Evolutionary conservation across 176 grass and related monocot genomes (phyloP).

Genomic region (Carex kokanica): DNA sequence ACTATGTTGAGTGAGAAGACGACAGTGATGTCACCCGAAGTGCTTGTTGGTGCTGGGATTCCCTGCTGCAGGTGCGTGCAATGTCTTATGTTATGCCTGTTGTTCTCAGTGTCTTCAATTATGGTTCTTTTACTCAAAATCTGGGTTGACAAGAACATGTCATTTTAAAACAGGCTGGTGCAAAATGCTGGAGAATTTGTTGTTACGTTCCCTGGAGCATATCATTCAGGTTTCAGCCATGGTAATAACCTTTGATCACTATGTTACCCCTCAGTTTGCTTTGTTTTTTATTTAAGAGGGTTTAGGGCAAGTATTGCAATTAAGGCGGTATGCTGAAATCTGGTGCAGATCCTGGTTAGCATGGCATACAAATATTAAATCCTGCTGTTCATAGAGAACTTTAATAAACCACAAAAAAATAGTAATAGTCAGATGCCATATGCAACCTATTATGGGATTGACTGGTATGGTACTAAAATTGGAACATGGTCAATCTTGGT

Average conservation of each 20-base stretch:
- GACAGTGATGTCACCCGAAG: constrained; percentile 92
- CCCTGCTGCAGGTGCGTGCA: constrained; percentile 93
- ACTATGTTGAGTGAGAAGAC: constrained; percentile 92
- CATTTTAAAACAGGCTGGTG: constrained; percentile 88
- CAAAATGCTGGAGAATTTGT: constrained; percentile 99
- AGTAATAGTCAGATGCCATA: not conserved
- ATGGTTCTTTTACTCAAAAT: constrained; percentile 38
- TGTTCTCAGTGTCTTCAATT: constrained; percentile 28
- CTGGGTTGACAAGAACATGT: constrained; percentile 53
- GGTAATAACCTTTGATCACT: constrained; percentile 44
- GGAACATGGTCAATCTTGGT: not conserved
- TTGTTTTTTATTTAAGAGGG: constrained; percentile 1
- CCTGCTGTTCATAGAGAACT: not conserved
- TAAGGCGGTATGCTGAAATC: not conserved
- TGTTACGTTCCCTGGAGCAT: constrained; percentile 98
- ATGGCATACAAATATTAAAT: not conserved
- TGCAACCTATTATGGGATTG: not conserved
- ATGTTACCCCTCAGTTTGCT: constrained; percentile 17
- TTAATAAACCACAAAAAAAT: not conserved
- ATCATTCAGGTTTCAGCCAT: constrained; percentile 98
- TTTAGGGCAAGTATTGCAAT: constrained; percentile 24
- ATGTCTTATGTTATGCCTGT: constrained; percentile 23
- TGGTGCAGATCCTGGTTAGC: not conserved
- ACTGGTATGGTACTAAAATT: not conserved
- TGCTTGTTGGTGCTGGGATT: constrained; percentile 76